phyloP scores from a whole-genome alignment of 768 basidiomycete species.

The Lactarius evosmus region DNA sequence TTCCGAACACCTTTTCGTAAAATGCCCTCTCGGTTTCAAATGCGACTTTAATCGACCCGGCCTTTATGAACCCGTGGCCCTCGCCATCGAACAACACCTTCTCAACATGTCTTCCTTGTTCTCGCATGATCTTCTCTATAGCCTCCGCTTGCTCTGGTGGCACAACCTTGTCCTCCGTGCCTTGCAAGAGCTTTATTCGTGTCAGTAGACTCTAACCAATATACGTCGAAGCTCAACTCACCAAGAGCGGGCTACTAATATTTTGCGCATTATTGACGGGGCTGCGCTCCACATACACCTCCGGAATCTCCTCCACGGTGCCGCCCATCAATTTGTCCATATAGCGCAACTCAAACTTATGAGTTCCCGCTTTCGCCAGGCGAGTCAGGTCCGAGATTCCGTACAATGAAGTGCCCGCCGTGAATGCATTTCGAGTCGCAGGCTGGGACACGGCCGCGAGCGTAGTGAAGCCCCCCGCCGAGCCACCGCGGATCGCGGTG shows the following conservation, averaged over 20 bases:
- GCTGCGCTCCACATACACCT: constrained; percentile 57
- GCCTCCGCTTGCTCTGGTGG: constrained; percentile 75
- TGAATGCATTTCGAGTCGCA: constrained; percentile 46
- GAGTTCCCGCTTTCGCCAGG: constrained; percentile 55
- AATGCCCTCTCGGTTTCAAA: constrained; percentile 52
- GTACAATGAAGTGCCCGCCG: constrained; percentile 61
- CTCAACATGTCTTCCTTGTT: constrained; percentile 49
- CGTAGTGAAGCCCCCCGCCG: constrained; percentile 71
- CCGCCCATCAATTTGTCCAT: constrained; percentile 64
- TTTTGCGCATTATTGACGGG: constrained; percentile 59
- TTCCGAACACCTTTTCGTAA: constrained; percentile 46
- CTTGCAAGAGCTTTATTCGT: constrained; percentile 1
- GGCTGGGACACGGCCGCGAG: constrained; percentile 44
- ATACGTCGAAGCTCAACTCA: constrained; percentile 34
- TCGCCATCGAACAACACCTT: constrained; percentile 59
- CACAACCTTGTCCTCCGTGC: constrained; percentile 52
- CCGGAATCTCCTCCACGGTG: constrained; percentile 46
- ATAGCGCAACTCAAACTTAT: constrained; percentile 68
- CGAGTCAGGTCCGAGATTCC: constrained; percentile 63
- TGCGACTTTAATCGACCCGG: constrained; percentile 51
- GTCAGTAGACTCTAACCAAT: constrained; percentile 26
- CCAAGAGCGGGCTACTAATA: constrained; percentile 62
- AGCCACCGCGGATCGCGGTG: constrained; percentile 65
- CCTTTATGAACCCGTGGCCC: constrained; percentile 62
- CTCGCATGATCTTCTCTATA: constrained; percentile 5